Conservation (phyloP, 2,329 filamentous ascomycete genomes). For the Cladophialophora bantiana region DNA sequence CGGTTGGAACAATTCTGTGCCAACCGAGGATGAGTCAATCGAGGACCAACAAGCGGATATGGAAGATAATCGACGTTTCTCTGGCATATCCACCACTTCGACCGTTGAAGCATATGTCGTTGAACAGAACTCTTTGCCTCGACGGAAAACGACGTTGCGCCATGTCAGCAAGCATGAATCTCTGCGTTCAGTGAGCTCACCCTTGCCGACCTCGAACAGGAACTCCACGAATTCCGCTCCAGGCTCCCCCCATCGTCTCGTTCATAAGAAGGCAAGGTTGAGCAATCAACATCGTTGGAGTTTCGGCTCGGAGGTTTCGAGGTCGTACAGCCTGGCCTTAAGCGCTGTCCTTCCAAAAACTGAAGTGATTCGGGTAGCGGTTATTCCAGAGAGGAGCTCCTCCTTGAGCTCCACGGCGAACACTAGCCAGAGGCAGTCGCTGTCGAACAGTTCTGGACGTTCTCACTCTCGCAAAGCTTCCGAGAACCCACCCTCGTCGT, state of each 20-base stretch:
- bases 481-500: conserved; percentile 46
- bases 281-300: conserved; percentile 56
- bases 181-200: conserved; percentile 56
- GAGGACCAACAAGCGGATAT: conserved; percentile 31
- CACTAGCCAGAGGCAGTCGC: conserved; percentile 49
- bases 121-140: conserved; percentile 52
- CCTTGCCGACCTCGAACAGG: conserved; percentile 53
- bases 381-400: conserved; percentile 56
- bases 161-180: conserved; percentile 63
- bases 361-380: conserved; percentile 56
- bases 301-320: conserved; percentile 51
- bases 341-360: conserved; percentile 43
- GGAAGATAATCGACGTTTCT: conserved; percentile 52
- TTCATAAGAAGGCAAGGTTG: conserved; percentile 60
- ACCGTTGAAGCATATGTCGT: conserved; percentile 65
- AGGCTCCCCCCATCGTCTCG: conserved; percentile 56
- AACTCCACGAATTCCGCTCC: conserved; percentile 51
- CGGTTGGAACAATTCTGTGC: conserved; percentile 53
- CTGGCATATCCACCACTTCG: conserved; percentile 60
- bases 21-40: conserved; percentile 13
- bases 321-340: conserved; percentile 45
- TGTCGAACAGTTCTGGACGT: conserved; percentile 48
- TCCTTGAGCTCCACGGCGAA: conserved; percentile 51
- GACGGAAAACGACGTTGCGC: conserved; percentile 55
- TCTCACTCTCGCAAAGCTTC: conserved; percentile 47